These are phyloP conservation scores for Citrus glauca DNA, from an alignment of 345 rosid genomes.

Conservation along the genomic window DNA sequence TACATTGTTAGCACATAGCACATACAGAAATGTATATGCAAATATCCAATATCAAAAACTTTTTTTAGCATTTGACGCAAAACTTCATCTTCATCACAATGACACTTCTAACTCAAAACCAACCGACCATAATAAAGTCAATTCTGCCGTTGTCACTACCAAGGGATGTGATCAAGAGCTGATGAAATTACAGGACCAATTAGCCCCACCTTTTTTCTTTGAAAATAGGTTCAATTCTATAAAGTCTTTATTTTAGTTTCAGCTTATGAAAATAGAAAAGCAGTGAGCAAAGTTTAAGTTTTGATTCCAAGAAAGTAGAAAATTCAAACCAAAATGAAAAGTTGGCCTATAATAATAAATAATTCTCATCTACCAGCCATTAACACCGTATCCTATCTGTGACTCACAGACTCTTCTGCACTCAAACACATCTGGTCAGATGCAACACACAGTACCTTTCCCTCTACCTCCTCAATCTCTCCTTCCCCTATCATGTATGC, in stretches of 20 bases:
- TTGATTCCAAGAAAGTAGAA: background rate
- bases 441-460: background rate
- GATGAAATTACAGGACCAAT: background rate
- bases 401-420: background rate
- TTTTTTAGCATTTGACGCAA: background rate
- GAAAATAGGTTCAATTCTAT: background rate
- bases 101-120: too few relatives aligned
- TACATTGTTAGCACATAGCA: background rate
- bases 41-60: background rate
- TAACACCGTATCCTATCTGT: background rate
- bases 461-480: background rate
- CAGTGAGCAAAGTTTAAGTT: background rate
- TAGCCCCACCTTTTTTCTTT: background rate
- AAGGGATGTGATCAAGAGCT: background rate
- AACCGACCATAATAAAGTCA: too few relatives aligned
- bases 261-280: background rate
- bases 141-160: background rate
- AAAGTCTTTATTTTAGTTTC: background rate
- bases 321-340: background rate
- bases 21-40: background rate
- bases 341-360: background rate
- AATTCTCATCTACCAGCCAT: background rate
- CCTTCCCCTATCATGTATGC: background rate
- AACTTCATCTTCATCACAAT: background rate
- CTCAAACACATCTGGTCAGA: background rate